Conservation (phyloP, 1,284 basidiomycete genomes). For the Inonotus hispidus region DNA sequence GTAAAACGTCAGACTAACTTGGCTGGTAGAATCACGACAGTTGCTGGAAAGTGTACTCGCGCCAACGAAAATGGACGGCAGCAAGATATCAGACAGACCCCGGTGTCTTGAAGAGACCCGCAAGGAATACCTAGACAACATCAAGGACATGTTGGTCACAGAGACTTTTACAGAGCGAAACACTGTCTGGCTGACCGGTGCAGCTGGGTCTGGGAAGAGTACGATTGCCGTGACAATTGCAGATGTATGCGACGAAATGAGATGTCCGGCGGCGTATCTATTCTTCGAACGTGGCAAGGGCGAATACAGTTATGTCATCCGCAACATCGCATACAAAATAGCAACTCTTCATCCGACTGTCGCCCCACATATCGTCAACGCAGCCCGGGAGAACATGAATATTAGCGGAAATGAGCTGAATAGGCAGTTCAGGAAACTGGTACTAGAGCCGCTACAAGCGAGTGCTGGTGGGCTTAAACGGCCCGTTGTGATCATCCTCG, state of each 20-base stretch:
- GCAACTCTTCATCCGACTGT: not conserved
- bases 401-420: not conserved
- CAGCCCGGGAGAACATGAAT: not conserved
- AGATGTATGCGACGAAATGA: not conserved
- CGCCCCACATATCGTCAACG: not conserved
- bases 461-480: not conserved
- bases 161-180: not conserved
- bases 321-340: not conserved
- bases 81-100: not conserved
- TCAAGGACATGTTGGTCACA: not conserved
- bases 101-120: not conserved
- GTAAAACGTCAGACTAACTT: too few species aligned
- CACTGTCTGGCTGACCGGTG: not conserved
- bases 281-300: not conserved
- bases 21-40: not conserved
- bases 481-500: not conserved
- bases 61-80: not conserved
- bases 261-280: not conserved
- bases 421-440: not conserved
- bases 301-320: not conserved
- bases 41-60: not conserved
- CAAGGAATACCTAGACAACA: not conserved
- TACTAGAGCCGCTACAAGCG: not conserved
- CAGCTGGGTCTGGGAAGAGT: not conserved
- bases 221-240: not conserved